Percentiles rank a stretch among this genome's conserved stretches.
Evolutionary conservation across 1,284 basidiomycete species (phyloP).

Genomic region (Thelephora terrestris): DNA sequence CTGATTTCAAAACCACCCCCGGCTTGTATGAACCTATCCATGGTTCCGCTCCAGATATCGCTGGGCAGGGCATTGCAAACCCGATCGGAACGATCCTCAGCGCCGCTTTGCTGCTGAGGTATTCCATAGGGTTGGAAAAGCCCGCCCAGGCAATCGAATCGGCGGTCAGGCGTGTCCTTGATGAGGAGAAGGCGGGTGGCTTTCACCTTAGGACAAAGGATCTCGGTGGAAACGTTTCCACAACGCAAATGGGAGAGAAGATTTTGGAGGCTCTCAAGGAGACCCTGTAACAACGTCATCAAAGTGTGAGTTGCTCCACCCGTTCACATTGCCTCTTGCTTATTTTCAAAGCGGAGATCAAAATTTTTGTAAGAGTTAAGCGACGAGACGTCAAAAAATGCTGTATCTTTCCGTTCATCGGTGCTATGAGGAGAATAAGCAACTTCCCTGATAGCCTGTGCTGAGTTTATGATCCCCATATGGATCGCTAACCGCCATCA

Average conservation of each 20-base stretch:
- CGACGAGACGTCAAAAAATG: background rate
- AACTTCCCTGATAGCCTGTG: constrained; percentile 20
- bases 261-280: constrained; percentile 71
- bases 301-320: background rate
- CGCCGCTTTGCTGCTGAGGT: constrained; percentile 89
- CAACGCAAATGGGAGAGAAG: constrained; percentile 77
- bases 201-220: constrained; percentile 80
- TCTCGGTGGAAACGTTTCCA: constrained; percentile 72
- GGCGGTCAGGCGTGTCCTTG: constrained; percentile 85
- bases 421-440: constrained; percentile 27
- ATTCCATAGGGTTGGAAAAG: constrained; percentile 82
- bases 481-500: constrained; percentile 18
- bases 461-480: constrained; percentile 19
- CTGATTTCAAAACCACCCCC: constrained; percentile 61
- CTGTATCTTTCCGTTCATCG: background rate
- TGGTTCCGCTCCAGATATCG: constrained; percentile 94
- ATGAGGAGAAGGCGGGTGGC: constrained; percentile 64
- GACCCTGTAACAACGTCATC: constrained; percentile 34
- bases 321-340: background rate
- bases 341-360: background rate
- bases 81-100: constrained; percentile 97
- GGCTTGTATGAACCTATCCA: constrained; percentile 97
- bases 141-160: constrained; percentile 81
- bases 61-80: constrained; percentile 91
- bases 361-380: background rate